Conservation (phyloP, 2,329 filamentous ascomycete genomes). For the Trichophaea hybrida region DNA sequence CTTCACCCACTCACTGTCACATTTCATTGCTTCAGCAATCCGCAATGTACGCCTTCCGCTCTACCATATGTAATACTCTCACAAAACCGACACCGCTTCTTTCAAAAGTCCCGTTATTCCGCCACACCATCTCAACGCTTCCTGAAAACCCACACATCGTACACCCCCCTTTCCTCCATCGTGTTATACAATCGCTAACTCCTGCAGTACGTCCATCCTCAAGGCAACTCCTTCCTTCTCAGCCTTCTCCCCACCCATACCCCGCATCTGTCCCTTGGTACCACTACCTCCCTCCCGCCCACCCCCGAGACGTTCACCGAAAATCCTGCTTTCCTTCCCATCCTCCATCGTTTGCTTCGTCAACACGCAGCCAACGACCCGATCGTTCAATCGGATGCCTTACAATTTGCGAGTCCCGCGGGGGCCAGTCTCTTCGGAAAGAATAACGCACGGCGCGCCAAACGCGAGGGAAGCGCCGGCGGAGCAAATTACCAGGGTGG, state of each 20-base stretch:
- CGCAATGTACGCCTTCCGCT: not conserved
- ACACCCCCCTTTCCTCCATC: not conserved
- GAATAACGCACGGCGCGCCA: slow-evolving; percentile 24
- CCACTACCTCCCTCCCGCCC: slow-evolving; percentile 44
- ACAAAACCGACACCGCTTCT: not conserved
- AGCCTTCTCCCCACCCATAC: slow-evolving; percentile 46
- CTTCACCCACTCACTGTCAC: too few relatives aligned
- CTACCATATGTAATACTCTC: not conserved
- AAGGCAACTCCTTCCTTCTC: slow-evolving; percentile 40
- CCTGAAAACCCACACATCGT: slow-evolving; percentile 19
- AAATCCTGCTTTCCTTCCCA: slow-evolving; percentile 45
- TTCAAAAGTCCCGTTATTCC: not conserved
- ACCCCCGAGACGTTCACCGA: slow-evolving; percentile 46
- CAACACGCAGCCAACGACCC: slow-evolving; percentile 45
- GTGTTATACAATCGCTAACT: not conserved
- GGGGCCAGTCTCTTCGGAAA: slow-evolving; percentile 6
- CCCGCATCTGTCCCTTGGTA: slow-evolving; percentile 43
- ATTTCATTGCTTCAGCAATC: too few relatives aligned
- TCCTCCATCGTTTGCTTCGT: slow-evolving; percentile 44
- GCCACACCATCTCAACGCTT: slow-evolving; percentile 17
- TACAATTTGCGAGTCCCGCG: slow-evolving; percentile 40
- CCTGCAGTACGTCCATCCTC: slow-evolving; percentile 29
- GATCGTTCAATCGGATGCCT: slow-evolving; percentile 42
- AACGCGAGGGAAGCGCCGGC: slow-evolving; percentile 28
- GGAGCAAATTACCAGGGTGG: slow-evolving; percentile 47